Evolutionary conservation across 2,329 filamentous ascomycete genomes (phyloP), one percentile per base, ranked within the genome.

Genomic region (Paraphoma sp.): DNA sequence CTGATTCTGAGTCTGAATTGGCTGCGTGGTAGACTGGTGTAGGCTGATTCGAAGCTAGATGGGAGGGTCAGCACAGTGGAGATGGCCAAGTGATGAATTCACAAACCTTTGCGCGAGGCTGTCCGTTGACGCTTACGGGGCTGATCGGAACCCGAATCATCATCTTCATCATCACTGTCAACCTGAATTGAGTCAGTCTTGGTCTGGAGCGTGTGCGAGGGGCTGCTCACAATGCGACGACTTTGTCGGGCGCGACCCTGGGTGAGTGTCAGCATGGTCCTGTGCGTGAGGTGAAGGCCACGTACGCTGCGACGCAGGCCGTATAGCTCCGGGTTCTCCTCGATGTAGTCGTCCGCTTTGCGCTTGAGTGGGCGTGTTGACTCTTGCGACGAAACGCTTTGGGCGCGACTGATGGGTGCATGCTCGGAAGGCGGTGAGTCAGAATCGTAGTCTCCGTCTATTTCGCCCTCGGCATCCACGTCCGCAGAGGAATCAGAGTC

Each of bases 301-400:
- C 90, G 61, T 88, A 95, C 93, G 81, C 95, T 99, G 80, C 95
- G 87, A 68, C 95, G 88, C 65, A 99, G 83, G 46, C 95, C 95
- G 81, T 98, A 99, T 8, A 99, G 83, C 79, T 97, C 93, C 44
- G 95, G 95, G 71, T 99, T 96, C 72, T 92, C 90, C 69, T 89
- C 86, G 68, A 98, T 97, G 72, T 88, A 93, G 56, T 95, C 89
- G 68, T 95, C 91, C 76, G 76, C 74, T 68, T 83, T 87, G 64
- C 93, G 89, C 83, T 97, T 97, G 48, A 55, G 60, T 17, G 59
- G 85, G 72, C 87, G 84, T 61, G 84, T 84, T 43, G 89, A 91
- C 68, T 89, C 88, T 69, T 87, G 85, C 45, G 92, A 95, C 71
- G 86, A 87, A 63, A 89, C 91, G 69, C 84, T 72, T 78, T 85